Conservation (phyloP, 2,329 filamentous ascomycete genomes). For the Talaromyces funiculosus region DNA sequence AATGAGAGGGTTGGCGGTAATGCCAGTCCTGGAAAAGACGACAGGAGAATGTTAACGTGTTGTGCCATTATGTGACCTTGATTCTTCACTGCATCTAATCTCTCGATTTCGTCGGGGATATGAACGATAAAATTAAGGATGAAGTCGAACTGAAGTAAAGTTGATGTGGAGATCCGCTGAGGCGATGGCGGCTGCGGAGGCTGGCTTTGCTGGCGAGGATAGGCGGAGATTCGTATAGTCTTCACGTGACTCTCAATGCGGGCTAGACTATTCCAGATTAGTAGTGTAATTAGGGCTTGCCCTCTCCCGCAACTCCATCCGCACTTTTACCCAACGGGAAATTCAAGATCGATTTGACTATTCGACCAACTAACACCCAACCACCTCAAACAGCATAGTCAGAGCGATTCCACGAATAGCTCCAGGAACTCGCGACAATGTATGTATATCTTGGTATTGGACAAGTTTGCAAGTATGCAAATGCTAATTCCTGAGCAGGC, state of each 20-base stretch:
- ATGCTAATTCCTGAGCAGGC: conserved; percentile 50
- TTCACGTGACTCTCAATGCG: conserved; percentile 1
- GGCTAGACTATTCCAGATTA: not conserved
- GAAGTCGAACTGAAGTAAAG: not conserved
- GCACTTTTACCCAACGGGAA: conserved; percentile 29
- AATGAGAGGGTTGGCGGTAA: conserved; percentile 77
- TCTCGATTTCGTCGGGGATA: not conserved
- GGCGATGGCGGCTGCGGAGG: not conserved
- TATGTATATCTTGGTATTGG: conserved; percentile 15
- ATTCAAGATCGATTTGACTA: conserved; percentile 19
- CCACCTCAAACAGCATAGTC: conserved; percentile 35
- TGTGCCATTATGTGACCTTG: conserved; percentile 45
- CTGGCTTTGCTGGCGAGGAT: too few species aligned
- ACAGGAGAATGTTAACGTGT: conserved; percentile 74
- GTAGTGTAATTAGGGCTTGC: conserved; percentile 12
- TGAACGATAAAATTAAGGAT: not conserved
- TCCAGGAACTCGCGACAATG: conserved; percentile 52
- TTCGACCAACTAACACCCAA: conserved; percentile 31
- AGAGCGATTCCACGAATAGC: conserved; percentile 51
- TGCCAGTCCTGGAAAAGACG: conserved; percentile 75
- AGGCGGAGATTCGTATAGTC: not conserved
- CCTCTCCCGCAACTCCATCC: conserved; percentile 18
- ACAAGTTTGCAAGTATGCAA: not conserved
- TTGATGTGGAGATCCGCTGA: not conserved
- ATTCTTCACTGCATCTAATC: not conserved